Evolutionary conservation across 768 basidiomycete species (phyloP).

Genomic region (Wakefieldia striispora): DNA sequence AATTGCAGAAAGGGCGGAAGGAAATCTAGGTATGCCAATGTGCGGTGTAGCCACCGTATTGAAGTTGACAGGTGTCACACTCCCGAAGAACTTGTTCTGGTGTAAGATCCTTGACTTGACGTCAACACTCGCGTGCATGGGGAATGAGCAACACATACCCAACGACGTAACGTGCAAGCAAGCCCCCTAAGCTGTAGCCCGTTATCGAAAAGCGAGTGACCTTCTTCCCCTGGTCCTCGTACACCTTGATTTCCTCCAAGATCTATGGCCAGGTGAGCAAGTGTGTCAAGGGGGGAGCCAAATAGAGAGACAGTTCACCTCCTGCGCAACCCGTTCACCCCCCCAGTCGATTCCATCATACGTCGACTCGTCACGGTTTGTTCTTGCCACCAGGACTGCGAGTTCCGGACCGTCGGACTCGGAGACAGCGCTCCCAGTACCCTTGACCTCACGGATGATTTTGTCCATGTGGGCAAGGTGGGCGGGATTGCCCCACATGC

Average conservation of each 20-base stretch:
- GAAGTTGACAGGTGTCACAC: conserved; percentile 74
- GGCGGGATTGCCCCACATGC: conserved; percentile 80
- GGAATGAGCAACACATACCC: conserved; percentile 43
- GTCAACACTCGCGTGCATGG: conserved; percentile 1
- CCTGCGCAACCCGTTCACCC: conserved; percentile 74
- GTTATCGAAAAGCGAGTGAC: conserved; percentile 72
- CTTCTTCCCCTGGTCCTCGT: conserved; percentile 50
- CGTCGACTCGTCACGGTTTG: conserved; percentile 63
- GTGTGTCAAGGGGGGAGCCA: not conserved
- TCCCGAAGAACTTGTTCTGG: conserved; percentile 68
- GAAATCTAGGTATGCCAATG: conserved; percentile 67
- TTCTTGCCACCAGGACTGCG: conserved; percentile 61
- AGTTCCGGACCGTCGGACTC: conserved; percentile 42
- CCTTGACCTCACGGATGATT: conserved; percentile 47
- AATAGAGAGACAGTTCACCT: conserved; percentile 44
- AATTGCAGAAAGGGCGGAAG: conserved; percentile 55
- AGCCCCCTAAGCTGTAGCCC: conserved; percentile 81
- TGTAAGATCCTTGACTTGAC: conserved; percentile 50
- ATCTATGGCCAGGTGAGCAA: conserved; percentile 42
- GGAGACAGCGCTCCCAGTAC: conserved; percentile 23
- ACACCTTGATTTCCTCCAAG: conserved; percentile 47
- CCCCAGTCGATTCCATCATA: conserved; percentile 88
- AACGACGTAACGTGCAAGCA: conserved; percentile 76
- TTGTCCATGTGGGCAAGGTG: conserved; percentile 62
- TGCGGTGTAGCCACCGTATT: conserved; percentile 83